A percentile compares a stretch with the other conserved stretches of the same genome.
Conservation (phyloP, 2,329 filamentous ascomycete species). For the Talaromyces sp. region DNA sequence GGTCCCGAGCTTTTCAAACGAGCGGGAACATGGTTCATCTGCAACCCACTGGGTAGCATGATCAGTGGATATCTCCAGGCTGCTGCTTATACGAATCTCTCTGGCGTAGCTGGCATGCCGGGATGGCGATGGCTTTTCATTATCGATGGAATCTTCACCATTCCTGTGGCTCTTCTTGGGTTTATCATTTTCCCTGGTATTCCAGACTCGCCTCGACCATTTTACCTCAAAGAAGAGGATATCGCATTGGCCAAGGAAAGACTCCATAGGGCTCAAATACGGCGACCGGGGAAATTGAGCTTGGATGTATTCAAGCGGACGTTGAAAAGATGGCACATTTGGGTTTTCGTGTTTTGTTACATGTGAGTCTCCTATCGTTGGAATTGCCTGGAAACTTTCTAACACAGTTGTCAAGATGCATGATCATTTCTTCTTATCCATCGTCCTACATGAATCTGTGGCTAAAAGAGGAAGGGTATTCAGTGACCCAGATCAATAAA, state of each 20-base stretch:
- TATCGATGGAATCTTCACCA: slow-evolving; percentile 53
- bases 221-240: slow-evolving; percentile 33
- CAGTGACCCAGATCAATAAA: slow-evolving; percentile 47
- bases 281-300: slow-evolving; percentile 36
- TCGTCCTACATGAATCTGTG: slow-evolving; percentile 49
- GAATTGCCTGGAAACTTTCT: slow-evolving; percentile 1
- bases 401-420: slow-evolving; percentile 28
- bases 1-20: slow-evolving; percentile 50
- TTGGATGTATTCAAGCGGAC: slow-evolving; percentile 45
- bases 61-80: slow-evolving; percentile 56
- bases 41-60: slow-evolving; percentile 51
- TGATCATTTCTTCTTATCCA: slow-evolving; percentile 46
- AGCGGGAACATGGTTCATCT: slow-evolving; percentile 52
- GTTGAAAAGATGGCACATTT: slow-evolving; percentile 49
- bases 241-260: slow-evolving; percentile 34
- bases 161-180: slow-evolving; percentile 53
- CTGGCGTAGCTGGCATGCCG: slow-evolving; percentile 45
- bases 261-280: slow-evolving; percentile 17
- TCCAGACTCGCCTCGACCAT: slow-evolving; percentile 39
- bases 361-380: slow-evolving; percentile 36
- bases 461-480: slow-evolving; percentile 48
- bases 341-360: slow-evolving; percentile 46
- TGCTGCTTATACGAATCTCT: slow-evolving; percentile 50
- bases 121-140: slow-evolving; percentile 57
- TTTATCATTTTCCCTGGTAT: slow-evolving; percentile 46